Percentiles rank a stretch among this genome's conserved stretches.
These are phyloP conservation scores for Heracleum sosnowskyi DNA, from an alignment of 129 eudicot species.

Conservation along the genomic window DNA sequence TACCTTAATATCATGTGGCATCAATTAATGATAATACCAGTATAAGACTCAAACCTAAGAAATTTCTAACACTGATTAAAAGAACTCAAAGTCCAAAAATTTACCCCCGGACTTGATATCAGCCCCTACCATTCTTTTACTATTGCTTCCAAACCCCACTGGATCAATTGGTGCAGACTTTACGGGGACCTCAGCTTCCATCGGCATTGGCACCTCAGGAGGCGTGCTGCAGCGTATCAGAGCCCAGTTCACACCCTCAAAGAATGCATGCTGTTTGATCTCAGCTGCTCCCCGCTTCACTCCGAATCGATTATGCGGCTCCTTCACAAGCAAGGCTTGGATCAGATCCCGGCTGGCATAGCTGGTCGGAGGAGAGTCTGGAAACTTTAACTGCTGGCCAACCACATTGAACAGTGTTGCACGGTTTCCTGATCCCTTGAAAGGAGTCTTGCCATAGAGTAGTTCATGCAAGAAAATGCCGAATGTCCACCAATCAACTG, in stretches of 20 bases:
- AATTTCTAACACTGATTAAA: conserved; percentile 38
- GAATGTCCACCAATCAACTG: conserved; percentile 93
- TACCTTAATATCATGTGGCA: not conserved
- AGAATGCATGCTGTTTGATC: conserved; percentile 81
- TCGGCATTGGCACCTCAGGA: conserved; percentile 68
- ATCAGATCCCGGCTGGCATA: conserved; percentile 67
- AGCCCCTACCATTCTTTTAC: conserved; percentile 52
- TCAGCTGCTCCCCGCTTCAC: conserved; percentile 82
- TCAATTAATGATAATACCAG: not conserved
- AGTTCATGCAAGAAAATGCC: conserved; percentile 75
- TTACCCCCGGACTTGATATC: conserved; percentile 70
- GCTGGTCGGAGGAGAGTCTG: conserved; percentile 69
- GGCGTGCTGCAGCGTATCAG: conserved; percentile 80
- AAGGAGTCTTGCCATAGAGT: conserved; percentile 76
- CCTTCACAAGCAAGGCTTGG: conserved; percentile 68
- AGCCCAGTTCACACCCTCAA: conserved; percentile 94
- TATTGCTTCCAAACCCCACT: conserved; percentile 32
- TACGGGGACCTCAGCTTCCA: conserved; percentile 34
- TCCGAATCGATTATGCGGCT: conserved; percentile 72
- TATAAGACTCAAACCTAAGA: conserved; percentile 12
- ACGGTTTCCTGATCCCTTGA: conserved; percentile 79
- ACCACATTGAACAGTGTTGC: conserved; percentile 81
- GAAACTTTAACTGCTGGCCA: conserved; percentile 66
- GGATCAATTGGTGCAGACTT: conserved; percentile 36
- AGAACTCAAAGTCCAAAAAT: conserved; percentile 84